A percentile compares a stretch with the other conserved stretches of the same genome.
phyloP scores from a whole-genome alignment of 1,139 yeast genomes.

The Dujonia santamariae region DNA sequence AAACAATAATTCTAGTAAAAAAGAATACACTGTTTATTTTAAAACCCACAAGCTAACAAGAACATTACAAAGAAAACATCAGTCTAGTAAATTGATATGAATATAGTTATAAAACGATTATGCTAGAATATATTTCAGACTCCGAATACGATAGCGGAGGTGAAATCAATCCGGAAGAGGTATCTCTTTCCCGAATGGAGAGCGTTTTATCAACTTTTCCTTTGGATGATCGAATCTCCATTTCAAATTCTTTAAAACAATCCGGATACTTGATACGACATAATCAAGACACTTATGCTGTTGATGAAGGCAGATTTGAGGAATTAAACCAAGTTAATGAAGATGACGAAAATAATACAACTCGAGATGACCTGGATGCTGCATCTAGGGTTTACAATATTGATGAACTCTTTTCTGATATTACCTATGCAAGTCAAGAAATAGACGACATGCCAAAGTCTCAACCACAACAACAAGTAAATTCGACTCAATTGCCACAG shows the following conservation, averaged over 20 bases:
- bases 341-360: background rate
- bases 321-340: background rate
- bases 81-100: too few species aligned
- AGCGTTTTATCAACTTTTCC: conserved; percentile 1
- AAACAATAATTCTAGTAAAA: too few species aligned
- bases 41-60: too few species aligned
- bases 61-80: too few species aligned
- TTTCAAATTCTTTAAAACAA: conserved; percentile 1
- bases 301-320: too few species aligned
- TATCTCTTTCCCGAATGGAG: conserved; percentile 1
- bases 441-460: conserved; percentile 1
- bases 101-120: too few species aligned
- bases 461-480: conserved; percentile 1
- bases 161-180: background rate
- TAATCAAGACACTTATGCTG: background rate
- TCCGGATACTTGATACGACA: conserved; percentile 2
- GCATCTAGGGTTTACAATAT: conserved; percentile 5
- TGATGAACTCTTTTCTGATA: conserved; percentile 8
- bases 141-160: conserved; percentile 6
- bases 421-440: conserved; percentile 7
- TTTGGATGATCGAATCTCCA: background rate
- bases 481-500: background rate
- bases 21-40: too few species aligned
- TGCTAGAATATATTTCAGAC: conserved; percentile 7
- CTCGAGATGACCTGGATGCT: conserved; percentile 4